Evolutionary conservation across 2,329 filamentous ascomycete species (phyloP).

Genomic region (Scytalidium lignicola): DNA sequence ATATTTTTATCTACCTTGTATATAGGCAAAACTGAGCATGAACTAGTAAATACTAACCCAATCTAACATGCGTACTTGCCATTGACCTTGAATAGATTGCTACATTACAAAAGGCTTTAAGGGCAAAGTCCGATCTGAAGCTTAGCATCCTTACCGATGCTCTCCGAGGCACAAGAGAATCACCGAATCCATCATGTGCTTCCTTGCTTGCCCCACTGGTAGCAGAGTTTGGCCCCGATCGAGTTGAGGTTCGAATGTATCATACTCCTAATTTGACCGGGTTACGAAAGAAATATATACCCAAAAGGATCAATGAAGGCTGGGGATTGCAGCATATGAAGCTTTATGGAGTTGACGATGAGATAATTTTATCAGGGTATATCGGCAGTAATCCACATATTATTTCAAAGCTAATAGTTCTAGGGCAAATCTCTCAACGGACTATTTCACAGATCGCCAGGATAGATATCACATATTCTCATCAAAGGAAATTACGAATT

Average conservation of each 20-base stretch:
- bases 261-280: constrained; percentile 95
- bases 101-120: constrained; percentile 70
- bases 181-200: constrained; percentile 78
- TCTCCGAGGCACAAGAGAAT: constrained; percentile 84
- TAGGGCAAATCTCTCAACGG: constrained; percentile 79
- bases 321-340: constrained; percentile 99
- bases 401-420: constrained; percentile 6
- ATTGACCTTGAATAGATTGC: constrained; percentile 50
- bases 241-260: constrained; percentile 94
- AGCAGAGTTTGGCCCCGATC: constrained; percentile 72
- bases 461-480: constrained; percentile 92
- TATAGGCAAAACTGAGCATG: constrained; percentile 87
- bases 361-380: constrained; percentile 88
- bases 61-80: constrained; percentile 10
- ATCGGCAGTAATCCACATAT: constrained; percentile 10
- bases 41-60: constrained; percentile 52
- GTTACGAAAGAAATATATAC: constrained; percentile 74
- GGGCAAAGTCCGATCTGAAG: constrained; percentile 67
- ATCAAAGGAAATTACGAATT: constrained; percentile 72
- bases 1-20: constrained; percentile 96
- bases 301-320: constrained; percentile 90
- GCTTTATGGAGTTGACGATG: constrained; percentile 90
- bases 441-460: constrained; percentile 95
- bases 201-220: constrained; percentile 83
- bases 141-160: constrained; percentile 90